Evolutionary conservation across 768 basidiomycete genomes (phyloP).

Genomic region (Dendrothele bispora): DNA sequence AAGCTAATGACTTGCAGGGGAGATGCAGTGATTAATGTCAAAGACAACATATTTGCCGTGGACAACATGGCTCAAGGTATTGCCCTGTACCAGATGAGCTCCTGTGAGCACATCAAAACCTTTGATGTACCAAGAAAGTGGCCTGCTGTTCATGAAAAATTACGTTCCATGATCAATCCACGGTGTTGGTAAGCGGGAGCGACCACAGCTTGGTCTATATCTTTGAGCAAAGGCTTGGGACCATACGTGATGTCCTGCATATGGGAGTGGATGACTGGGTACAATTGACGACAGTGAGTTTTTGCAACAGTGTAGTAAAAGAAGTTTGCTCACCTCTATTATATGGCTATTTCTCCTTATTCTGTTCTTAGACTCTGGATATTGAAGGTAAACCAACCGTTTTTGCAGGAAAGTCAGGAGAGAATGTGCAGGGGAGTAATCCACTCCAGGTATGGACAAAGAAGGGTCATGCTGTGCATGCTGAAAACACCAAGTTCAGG

Average conservation of each 20-base stretch:
- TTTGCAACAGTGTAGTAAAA: too few relatives aligned
- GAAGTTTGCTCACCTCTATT: too few relatives aligned
- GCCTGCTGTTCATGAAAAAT: neutral
- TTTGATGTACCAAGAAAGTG: neutral
- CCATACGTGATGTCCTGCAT: neutral
- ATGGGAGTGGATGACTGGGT: neutral
- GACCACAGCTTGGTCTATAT: slow-evolving; percentile 3
- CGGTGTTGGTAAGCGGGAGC: slow-evolving; percentile 1
- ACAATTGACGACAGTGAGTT: neutral
- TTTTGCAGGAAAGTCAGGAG: too few relatives aligned
- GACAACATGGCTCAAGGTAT: slow-evolving; percentile 1
- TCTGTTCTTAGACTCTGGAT: too few relatives aligned
- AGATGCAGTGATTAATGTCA: neutral
- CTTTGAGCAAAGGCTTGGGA: neutral
- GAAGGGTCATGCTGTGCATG: too few relatives aligned
- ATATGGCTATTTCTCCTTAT: too few relatives aligned
- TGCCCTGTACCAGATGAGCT: neutral
- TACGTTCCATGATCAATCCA: neutral
- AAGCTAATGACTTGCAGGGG: too few relatives aligned
- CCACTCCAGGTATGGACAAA: too few relatives aligned
- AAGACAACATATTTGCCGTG: neutral
- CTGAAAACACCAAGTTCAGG: too few relatives aligned
- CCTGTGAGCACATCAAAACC: neutral
- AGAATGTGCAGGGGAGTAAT: too few relatives aligned
- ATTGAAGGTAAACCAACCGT: too few relatives aligned